A percentile compares a stretch with the other conserved stretches of the same genome.
Evolutionary conservation across 352 stramenopile species (phyloP).

Genomic region (Phytophthora gonapodyides): DNA sequence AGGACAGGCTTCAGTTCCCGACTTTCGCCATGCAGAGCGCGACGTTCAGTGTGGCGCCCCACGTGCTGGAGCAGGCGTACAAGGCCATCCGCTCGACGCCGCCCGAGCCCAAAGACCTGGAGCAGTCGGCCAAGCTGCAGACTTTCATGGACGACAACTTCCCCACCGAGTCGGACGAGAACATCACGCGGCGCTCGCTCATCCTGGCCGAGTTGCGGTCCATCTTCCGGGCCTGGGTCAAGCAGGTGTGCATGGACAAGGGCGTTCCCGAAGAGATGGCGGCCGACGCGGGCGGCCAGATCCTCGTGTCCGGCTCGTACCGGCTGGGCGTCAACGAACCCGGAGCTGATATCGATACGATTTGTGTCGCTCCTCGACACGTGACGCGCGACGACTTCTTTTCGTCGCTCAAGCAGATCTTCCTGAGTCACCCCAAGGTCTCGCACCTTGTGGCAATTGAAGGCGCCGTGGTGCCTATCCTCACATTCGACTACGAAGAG

Average conservation of each 20-base stretch:
- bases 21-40: constrained; percentile 55
- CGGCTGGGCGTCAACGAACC: constrained; percentile 97
- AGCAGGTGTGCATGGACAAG: constrained; percentile 81
- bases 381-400: constrained; percentile 98
- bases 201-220: constrained; percentile 85
- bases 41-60: constrained; percentile 67
- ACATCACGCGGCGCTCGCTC: constrained; percentile 86
- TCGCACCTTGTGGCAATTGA: constrained; percentile 84
- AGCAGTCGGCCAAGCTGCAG: constrained; percentile 83
- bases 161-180: constrained; percentile 74
- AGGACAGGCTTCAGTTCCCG: not conserved
- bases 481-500: constrained; percentile 99
- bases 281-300: constrained; percentile 83
- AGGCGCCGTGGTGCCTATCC: constrained; percentile 95
- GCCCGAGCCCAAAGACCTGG: constrained; percentile 80
- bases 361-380: constrained; percentile 96
- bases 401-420: constrained; percentile 90
- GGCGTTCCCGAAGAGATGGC: constrained; percentile 88
- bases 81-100: constrained; percentile 88
- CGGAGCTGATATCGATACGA: constrained; percentile 97
- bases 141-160: constrained; percentile 83
- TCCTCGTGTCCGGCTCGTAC: constrained; percentile 94
- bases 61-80: constrained; percentile 88
- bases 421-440: constrained; percentile 94
- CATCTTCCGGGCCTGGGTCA: constrained; percentile 88